Percentiles rank a stretch among this genome's conserved stretches.
Conservation (phyloP, 2,329 filamentous ascomycete genomes). For the Pyrenochaeta sp. region DNA sequence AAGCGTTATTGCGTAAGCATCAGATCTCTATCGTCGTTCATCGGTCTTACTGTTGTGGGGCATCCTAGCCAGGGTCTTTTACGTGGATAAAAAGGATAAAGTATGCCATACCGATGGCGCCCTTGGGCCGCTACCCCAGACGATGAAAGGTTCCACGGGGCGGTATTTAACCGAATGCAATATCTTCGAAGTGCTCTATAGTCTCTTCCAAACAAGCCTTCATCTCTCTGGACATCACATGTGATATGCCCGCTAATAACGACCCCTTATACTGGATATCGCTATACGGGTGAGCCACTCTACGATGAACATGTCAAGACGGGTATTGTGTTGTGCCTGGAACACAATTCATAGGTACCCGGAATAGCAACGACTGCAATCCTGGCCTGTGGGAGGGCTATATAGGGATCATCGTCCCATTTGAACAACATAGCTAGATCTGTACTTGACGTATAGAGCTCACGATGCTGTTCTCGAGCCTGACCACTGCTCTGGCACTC, state of each 20-base stretch:
- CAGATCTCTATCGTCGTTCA: neutral
- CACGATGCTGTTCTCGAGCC: slow-evolving; percentile 28
- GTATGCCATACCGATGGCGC: slow-evolving; percentile 3
- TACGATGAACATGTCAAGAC: slow-evolving; percentile 20
- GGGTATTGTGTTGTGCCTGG: slow-evolving; percentile 14
- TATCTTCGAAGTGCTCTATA: slow-evolving; percentile 17
- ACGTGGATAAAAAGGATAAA: slow-evolving; percentile 19
- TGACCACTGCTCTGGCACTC: slow-evolving; percentile 32
- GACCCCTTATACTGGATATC: slow-evolving; percentile 1
- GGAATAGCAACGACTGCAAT: neutral
- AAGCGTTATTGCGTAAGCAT: neutral
- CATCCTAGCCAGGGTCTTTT: neutral
- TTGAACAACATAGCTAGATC: neutral
- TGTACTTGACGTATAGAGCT: neutral
- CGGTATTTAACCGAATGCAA: slow-evolving; percentile 16
- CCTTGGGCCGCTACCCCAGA: slow-evolving; percentile 9
- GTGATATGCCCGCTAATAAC: slow-evolving; percentile 3
- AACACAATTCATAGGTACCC: slow-evolving; percentile 1
- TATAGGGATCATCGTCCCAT: slow-evolving; percentile 4
- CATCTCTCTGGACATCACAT: neutral
- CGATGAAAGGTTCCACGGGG: neutral
- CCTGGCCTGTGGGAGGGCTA: slow-evolving; percentile 1
- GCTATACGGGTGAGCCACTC: slow-evolving; percentile 14
- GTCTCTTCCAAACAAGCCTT: neutral
- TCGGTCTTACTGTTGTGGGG: neutral